phyloP scores from a whole-genome alignment of 805 yeast species.

The Schwanniomyces polymorphus region DNA sequence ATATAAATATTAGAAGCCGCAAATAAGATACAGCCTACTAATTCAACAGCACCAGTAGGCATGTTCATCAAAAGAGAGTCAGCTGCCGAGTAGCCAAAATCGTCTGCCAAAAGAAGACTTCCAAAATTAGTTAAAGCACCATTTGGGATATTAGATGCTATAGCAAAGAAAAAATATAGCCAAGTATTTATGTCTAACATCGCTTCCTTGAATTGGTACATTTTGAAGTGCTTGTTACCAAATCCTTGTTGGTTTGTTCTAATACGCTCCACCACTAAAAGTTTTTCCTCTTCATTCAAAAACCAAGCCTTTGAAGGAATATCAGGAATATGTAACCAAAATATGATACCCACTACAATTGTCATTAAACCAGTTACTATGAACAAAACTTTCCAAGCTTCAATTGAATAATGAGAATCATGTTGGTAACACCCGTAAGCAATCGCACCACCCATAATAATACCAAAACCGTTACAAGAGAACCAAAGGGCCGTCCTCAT shows the following conservation, averaged over 20 bases:
- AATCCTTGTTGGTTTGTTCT: constrained; percentile 41
- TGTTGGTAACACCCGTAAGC: constrained; percentile 53
- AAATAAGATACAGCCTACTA: constrained; percentile 24
- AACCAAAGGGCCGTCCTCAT: constrained; percentile 37
- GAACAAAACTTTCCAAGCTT: constrained; percentile 62
- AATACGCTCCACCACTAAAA: constrained; percentile 30
- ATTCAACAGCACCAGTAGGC: constrained; percentile 38
- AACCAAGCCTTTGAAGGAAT: constrained; percentile 38
- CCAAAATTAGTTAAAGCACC: constrained; percentile 40
- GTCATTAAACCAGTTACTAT: constrained; percentile 62
- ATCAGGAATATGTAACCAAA: constrained; percentile 46
- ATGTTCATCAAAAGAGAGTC: constrained; percentile 31
- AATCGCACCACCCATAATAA: constrained; percentile 42
- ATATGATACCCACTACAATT: constrained; percentile 46
- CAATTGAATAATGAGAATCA: constrained; percentile 36
- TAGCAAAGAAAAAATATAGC: constrained; percentile 28
- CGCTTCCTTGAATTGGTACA: constrained; percentile 36
- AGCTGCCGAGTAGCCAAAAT: constrained; percentile 15
- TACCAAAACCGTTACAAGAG: constrained; percentile 34
- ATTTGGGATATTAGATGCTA: constrained; percentile 29
- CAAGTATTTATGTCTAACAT: constrained; percentile 35
- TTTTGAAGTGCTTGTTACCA: constrained; percentile 38
- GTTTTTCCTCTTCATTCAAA: constrained; percentile 32
- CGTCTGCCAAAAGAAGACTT: constrained; percentile 19
- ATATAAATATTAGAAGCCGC: constrained; percentile 28